Evolutionary conservation across 164 flowering plant species (phyloP).

Genomic region (Stephania cephalantha): DNA sequence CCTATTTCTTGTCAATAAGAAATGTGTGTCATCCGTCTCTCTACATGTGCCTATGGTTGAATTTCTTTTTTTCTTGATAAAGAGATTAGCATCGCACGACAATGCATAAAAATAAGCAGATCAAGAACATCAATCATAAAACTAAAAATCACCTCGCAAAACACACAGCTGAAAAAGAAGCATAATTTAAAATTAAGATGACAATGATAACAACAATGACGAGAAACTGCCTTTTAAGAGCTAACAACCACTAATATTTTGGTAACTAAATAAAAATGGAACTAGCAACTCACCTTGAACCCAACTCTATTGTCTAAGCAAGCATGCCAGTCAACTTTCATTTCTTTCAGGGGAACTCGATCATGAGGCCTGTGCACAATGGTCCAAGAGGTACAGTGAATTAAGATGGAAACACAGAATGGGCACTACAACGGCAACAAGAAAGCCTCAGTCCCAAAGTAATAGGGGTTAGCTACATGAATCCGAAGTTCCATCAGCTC

Average conservation of each 20-base stretch:
- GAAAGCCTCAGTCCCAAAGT: too few species aligned
- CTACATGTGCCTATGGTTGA: neutral
- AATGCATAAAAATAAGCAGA: neutral
- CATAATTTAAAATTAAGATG: neutral
- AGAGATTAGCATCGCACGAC: neutral
- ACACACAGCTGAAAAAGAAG: neutral
- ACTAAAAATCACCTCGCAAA: neutral
- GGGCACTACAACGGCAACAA: too few species aligned
- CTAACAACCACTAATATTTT: neutral
- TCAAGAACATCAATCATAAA: neutral
- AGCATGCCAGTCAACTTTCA: constrained; percentile 91
- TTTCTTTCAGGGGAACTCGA: constrained; percentile 77
- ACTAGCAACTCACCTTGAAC: constrained; percentile 58
- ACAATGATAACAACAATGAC: neutral
- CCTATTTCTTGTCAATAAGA: neutral
- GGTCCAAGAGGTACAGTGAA: constrained; percentile 4
- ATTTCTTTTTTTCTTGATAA: neutral
- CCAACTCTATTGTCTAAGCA: constrained; percentile 88
- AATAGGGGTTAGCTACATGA: too few species aligned
- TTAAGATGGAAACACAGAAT: neutral
- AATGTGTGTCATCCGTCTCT: neutral
- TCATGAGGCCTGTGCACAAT: constrained; percentile 68
- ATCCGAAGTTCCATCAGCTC: too few species aligned
- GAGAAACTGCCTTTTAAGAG: neutral
- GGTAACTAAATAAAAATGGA: neutral